Evolutionary conservation across 768 basidiomycete species (phyloP).

Genomic region (Pisolithus tinctorius): DNA sequence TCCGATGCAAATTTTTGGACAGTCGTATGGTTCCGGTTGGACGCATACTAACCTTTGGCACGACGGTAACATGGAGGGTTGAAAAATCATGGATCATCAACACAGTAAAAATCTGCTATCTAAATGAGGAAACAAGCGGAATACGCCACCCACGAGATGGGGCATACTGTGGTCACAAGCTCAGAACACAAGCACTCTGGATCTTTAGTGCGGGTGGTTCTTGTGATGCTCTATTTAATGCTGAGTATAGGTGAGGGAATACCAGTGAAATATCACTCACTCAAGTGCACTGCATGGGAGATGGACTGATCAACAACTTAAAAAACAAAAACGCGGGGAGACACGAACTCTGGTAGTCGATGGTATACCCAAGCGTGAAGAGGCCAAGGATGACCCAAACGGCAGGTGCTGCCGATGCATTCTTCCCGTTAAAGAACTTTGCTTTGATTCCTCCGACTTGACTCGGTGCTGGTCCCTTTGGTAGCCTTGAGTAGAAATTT

Average conservation of each 20-base stretch:
- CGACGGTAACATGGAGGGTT: too few species aligned
- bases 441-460: slow-evolving; percentile 66
- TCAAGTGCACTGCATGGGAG: slow-evolving; percentile 64
- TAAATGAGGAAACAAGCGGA: background rate
- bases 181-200: background rate
- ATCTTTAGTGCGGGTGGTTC: slow-evolving; percentile 71
- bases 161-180: background rate
- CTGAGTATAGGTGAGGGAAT: slow-evolving; percentile 18
- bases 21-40: too few species aligned
- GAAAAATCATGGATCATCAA: background rate
- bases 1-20: too few species aligned
- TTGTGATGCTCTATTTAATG: slow-evolving; percentile 71
- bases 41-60: background rate
- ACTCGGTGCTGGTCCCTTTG: slow-evolving; percentile 73
- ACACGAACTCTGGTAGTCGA: slow-evolving; percentile 84
- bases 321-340: background rate
- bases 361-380: slow-evolving; percentile 75
- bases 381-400: slow-evolving; percentile 57
- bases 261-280: slow-evolving; percentile 37
- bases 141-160: background rate
- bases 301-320: slow-evolving; percentile 6
- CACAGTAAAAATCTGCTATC: background rate
- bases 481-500: slow-evolving; percentile 94
- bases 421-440: slow-evolving; percentile 80
- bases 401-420: slow-evolving; percentile 69